Percentiles rank a stretch among this genome's conserved stretches.
phyloP scores from a whole-genome alignment of 2,329 filamentous ascomycete genomes.

The Arthrobotrys entomopaga region DNA sequence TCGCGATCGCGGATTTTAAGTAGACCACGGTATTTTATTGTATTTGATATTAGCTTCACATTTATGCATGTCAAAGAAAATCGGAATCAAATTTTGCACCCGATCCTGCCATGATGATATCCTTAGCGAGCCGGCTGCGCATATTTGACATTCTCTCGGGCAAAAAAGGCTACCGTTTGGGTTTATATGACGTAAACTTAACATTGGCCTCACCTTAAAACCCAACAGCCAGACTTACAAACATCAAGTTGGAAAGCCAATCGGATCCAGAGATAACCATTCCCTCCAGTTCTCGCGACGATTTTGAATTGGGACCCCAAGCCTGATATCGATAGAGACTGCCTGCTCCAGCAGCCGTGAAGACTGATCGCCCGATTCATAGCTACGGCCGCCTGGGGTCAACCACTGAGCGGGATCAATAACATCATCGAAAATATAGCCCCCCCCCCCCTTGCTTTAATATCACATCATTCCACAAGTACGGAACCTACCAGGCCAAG shows the following conservation, averaged over 20 bases:
- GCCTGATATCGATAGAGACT: neutral
- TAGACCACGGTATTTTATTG: neutral
- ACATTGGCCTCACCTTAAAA: conserved; percentile 42
- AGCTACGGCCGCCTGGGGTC: neutral
- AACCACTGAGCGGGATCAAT: conserved; percentile 14
- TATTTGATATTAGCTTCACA: too few species aligned
- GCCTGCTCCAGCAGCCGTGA: neutral
- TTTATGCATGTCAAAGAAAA: too few species aligned
- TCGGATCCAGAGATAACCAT: too few species aligned
- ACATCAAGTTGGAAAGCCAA: neutral
- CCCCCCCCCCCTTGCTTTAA: neutral
- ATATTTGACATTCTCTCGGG: too few species aligned
- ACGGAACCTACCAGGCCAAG: conserved; percentile 10
- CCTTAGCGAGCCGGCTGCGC: neutral
- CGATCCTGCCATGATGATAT: neutral
- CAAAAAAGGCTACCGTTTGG: neutral
- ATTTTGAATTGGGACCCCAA: neutral
- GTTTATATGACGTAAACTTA: conserved; percentile 24
- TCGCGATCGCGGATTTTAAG: neutral
- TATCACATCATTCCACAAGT: conserved; percentile 8
- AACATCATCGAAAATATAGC: conserved; percentile 35
- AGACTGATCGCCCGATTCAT: conserved; percentile 34
- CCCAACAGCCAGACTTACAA: neutral
- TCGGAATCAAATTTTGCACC: too few species aligned
- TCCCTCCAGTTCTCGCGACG: neutral